These are phyloP conservation scores for Pichia kluyveri DNA, from an alignment of 805 yeast genomes.

Conservation along the genomic window DNA sequence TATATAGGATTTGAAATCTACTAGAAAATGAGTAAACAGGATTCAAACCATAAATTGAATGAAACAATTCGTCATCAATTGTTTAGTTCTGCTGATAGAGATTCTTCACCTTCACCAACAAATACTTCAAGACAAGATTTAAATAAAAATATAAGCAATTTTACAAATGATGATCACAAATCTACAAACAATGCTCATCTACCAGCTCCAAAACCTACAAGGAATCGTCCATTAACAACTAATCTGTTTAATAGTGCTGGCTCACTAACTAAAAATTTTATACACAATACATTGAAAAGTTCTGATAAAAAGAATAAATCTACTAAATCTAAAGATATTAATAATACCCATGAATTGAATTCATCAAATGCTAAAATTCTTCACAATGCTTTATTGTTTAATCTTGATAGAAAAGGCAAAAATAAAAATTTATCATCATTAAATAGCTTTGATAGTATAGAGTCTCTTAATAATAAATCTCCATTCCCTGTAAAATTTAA, in stretches of 20 bases:
- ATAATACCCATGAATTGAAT: neutral
- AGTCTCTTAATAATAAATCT: neutral
- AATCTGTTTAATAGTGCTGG: neutral
- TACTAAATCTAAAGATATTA: neutral
- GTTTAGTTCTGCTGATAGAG: neutral
- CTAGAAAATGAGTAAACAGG: neutral
- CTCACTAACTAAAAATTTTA: neutral
- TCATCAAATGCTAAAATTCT: neutral
- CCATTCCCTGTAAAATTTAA: neutral
- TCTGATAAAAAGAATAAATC: neutral
- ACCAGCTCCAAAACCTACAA: constrained; percentile 3
- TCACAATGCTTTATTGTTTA: too few species aligned
- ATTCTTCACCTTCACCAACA: constrained; percentile 5
- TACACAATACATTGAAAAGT: neutral
- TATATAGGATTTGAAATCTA: too few species aligned
- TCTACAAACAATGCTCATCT: neutral
- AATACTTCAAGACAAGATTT: neutral
- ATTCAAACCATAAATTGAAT: neutral
- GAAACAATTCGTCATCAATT: neutral
- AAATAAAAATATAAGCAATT: too few species aligned
- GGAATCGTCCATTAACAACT: neutral
- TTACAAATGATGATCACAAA: too few species aligned
- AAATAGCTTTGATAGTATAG: neutral
- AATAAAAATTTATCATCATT: too few species aligned
- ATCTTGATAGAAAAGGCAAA: too few species aligned